phyloP scores from a whole-genome alignment of 495 filamentous ascomycete species.

The Cercophora samala region DNA sequence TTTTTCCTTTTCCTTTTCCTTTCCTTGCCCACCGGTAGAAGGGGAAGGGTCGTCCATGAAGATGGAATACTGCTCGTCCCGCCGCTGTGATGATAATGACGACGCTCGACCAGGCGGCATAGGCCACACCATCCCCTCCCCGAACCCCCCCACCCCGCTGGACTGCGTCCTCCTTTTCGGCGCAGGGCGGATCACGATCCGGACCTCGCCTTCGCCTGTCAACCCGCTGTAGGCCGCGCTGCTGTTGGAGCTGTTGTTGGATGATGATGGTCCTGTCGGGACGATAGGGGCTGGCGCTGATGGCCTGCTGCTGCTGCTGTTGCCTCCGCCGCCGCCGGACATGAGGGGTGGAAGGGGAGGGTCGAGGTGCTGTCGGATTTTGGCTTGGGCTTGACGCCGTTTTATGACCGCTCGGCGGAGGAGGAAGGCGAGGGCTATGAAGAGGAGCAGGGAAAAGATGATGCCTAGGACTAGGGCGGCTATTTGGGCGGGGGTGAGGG shows the following conservation, averaged over 20 bases:
- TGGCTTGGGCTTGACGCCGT: slow-evolving; percentile 18
- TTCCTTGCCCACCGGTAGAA: not conserved
- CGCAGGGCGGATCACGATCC: slow-evolving; percentile 31
- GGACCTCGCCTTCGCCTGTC: slow-evolving; percentile 28
- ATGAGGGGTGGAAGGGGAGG: slow-evolving; percentile 8
- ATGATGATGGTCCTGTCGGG: slow-evolving; percentile 9
- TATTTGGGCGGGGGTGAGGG: slow-evolving; percentile 24
- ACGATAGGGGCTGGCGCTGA: slow-evolving; percentile 8
- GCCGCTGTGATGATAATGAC: not conserved
- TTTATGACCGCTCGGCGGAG: slow-evolving; percentile 25
- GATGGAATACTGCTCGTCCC: not conserved
- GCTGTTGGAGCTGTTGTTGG: not conserved
- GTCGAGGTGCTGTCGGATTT: slow-evolving; percentile 22
- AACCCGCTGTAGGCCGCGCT: slow-evolving; percentile 11
- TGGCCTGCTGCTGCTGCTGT: no score
- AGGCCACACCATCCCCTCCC: not conserved
- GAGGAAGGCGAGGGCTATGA: slow-evolving; percentile 28
- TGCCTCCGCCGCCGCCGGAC: not conserved
- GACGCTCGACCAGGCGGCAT: not conserved
- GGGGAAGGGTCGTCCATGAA: not conserved
- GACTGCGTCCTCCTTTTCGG: slow-evolving; percentile 11
- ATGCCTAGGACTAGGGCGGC: slow-evolving; percentile 25
- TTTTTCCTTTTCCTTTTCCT: not conserved
- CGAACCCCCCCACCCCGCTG: not conserved
- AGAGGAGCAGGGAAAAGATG: slow-evolving; percentile 23